These are phyloP conservation scores for Apophysomyces elegans DNA, from an alignment of 371 early-diverging fungal species.

Conservation along the genomic window DNA sequence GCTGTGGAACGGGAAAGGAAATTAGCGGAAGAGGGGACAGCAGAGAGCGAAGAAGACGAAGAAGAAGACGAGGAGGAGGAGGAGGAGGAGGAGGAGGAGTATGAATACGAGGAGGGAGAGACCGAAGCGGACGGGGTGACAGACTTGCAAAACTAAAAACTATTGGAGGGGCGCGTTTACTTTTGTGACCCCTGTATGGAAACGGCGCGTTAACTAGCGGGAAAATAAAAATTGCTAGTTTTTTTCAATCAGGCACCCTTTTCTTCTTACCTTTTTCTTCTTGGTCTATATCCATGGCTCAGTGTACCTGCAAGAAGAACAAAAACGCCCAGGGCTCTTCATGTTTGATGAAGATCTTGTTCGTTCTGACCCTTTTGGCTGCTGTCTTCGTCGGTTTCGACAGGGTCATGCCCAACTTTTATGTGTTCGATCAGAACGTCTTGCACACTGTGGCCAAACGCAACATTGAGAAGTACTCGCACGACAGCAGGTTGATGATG, in stretches of 20 bases:
- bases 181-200: slow-evolving; percentile 4
- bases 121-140: slow-evolving; percentile 17
- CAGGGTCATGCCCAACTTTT: slow-evolving; percentile 41
- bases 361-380: slow-evolving; percentile 27
- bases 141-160: background rate
- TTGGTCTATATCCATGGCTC: background rate
- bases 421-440: slow-evolving; percentile 49
- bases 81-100: slow-evolving; percentile 1
- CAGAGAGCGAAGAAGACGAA: slow-evolving; percentile 6
- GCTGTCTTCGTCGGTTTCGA: slow-evolving; percentile 46
- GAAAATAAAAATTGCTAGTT: background rate
- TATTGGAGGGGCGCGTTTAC: background rate
- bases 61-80: slow-evolving; percentile 3
- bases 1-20: slow-evolving; percentile 11
- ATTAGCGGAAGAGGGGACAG: slow-evolving; percentile 5
- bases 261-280: slow-evolving; percentile 3
- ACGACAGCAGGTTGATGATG: slow-evolving; percentile 42
- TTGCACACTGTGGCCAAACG: slow-evolving; percentile 47
- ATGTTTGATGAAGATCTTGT: slow-evolving; percentile 28
- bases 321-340: slow-evolving; percentile 10
- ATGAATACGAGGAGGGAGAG: slow-evolving; percentile 18
- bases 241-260: background rate
- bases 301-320: slow-evolving; percentile 10
- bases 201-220: background rate
- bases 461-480: slow-evolving; percentile 45